phyloP scores from a whole-genome alignment of 371 early-diverging fungal species.

The Mortierella sp. region DNA sequence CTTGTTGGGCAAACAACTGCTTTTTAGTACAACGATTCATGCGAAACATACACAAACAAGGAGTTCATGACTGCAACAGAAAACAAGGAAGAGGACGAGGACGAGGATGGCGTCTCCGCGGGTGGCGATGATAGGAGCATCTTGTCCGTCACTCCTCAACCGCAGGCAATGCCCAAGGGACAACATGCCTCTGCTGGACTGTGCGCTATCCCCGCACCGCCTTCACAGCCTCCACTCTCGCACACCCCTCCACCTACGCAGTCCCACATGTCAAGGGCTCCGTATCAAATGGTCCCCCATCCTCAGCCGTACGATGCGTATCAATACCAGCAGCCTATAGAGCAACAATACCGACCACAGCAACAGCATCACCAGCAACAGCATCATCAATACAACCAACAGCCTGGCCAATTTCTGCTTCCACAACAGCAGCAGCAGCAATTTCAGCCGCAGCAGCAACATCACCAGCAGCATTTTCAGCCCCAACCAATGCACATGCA shows the following conservation, averaged over 20 bases:
- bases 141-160: slow-evolving; percentile 52
- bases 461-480: slow-evolving; percentile 30
- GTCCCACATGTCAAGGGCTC: slow-evolving; percentile 31
- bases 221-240: slow-evolving; percentile 35
- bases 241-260: slow-evolving; percentile 36
- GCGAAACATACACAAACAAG: slow-evolving; percentile 43
- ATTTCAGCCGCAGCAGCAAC: slow-evolving; percentile 32
- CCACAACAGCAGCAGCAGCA: slow-evolving; percentile 44
- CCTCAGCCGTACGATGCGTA: slow-evolving; percentile 37
- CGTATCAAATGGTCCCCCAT: slow-evolving; percentile 43
- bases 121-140: slow-evolving; percentile 49
- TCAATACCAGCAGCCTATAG: slow-evolving; percentile 39
- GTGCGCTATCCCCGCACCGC: slow-evolving; percentile 40
- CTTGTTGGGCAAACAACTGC: slow-evolving; percentile 11
- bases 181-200: slow-evolving; percentile 47
- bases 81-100: slow-evolving; percentile 43
- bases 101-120: slow-evolving; percentile 37
- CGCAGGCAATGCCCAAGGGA: slow-evolving; percentile 32
- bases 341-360: slow-evolving; percentile 35
- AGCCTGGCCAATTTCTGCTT: slow-evolving; percentile 19
- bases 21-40: slow-evolving; percentile 46
- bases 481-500: slow-evolving; percentile 25
- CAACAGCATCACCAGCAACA: slow-evolving; percentile 33
- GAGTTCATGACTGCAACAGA: slow-evolving; percentile 32
- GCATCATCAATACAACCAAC: slow-evolving; percentile 25